Base-by-base conservation (phyloP, 2,329 filamentous ascomycete species). In the Aspergillus pseudotamarii region DNA sequence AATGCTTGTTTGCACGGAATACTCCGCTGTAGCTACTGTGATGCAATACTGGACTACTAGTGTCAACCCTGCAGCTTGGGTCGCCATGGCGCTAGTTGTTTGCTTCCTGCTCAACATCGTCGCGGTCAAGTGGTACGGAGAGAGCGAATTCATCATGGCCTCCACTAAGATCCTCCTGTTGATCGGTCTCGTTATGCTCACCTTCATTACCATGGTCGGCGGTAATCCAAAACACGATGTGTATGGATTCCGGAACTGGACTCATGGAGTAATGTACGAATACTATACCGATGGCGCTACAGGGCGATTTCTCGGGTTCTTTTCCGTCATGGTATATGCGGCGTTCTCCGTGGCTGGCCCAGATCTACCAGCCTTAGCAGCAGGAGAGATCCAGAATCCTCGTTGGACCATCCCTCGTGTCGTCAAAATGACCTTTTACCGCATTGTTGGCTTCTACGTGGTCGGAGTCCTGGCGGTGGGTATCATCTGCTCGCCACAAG, bases 171-270 rank as follows among this genome's bases (percentile, higher is more conserved):
- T 92, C 4, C 68, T 92, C 1, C 81, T 92, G 43, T 88, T 91
- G 60, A 78, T 92, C 45, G 89, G 86, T 1, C 83, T 93, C 43
- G 83, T 92, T 66, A 69, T 87, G 64, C 91, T 91, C 78, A 94
- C 92, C 4, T 91, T 95, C 72, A 84, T 95, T 67, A 88, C 89
- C 65, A 93, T 94, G 88, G 81, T 94, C 1, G 92, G 92, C 9
- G 92, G 90, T 2, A 94, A 94, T 69, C 92, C 92, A 0, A 77
- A 87, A 2, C 82, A 86, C 57, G 89, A 93, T 68, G 80, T 82
- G 1, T 91, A 91, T 62, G 91, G 91, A 1, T 93, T 93, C 74
- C 84, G 88, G 19, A 85, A 88, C 72, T 90, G 88, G 80, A 78
- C 71, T 4, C 64, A 80, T 28, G 90, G 90, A 0, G 83, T 90